These are phyloP conservation scores for Auricularia auricula-judae DNA, from an alignment of 768 basidiomycete species.

Conservation along the genomic window DNA sequence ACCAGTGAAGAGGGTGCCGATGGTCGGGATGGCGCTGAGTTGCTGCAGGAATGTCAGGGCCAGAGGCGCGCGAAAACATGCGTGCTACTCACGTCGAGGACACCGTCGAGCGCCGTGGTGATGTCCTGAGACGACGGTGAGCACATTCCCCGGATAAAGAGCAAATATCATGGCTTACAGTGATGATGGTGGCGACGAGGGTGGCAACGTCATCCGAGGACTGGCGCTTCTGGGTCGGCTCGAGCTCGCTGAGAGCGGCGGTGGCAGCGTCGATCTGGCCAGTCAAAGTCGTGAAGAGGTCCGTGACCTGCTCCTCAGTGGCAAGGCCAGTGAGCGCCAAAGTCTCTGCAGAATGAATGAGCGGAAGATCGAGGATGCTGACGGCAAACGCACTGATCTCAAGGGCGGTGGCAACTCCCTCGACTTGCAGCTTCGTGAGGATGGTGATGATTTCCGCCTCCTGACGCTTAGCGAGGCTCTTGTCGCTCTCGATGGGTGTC, in stretches of 20 bases:
- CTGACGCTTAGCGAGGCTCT: constrained; percentile 5
- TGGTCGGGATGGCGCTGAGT: constrained; percentile 8
- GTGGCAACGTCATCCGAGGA: constrained; percentile 14
- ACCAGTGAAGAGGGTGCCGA: constrained; percentile 12
- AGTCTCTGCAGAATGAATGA: neutral
- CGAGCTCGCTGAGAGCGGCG: constrained; percentile 11
- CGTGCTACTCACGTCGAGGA: constrained; percentile 8
- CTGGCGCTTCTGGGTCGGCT: constrained; percentile 14
- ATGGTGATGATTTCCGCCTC: constrained; percentile 14
- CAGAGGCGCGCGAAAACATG: no score
- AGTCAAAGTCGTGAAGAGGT: constrained; percentile 16
- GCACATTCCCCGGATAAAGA: neutral
- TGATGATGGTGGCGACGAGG: constrained; percentile 18
- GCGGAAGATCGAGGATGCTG: neutral
- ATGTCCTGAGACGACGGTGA: constrained; percentile 6
- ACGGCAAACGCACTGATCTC: constrained; percentile 13
- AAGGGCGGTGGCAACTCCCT: constrained; percentile 13
- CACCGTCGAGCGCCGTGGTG: constrained; percentile 13
- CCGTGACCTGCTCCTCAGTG: constrained; percentile 12
- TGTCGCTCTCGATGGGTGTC: neutral
- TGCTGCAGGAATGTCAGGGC: neutral
- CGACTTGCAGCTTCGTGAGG: constrained; percentile 12
- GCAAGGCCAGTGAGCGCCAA: constrained; percentile 9
- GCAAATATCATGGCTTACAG: constrained; percentile 2
- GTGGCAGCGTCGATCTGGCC: constrained; percentile 14